Percentiles rank a stretch among this genome's conserved stretches.
These are phyloP conservation scores for Anisodus tanguticus DNA, from an alignment of 257 asterid genomes.

Conservation along the genomic window DNA sequence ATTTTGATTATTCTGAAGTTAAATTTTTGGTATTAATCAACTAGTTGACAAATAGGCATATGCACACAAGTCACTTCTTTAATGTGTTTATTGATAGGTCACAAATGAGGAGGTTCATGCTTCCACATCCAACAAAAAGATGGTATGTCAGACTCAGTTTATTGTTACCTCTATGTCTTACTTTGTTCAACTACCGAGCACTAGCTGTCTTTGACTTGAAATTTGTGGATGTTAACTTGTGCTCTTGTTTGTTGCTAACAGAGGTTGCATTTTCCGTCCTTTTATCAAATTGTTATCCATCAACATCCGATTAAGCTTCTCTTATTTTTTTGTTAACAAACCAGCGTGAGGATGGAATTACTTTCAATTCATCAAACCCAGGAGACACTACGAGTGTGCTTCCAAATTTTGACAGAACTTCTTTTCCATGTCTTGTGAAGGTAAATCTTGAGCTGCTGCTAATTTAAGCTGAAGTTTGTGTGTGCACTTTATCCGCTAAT, in stretches of 20 bases:
- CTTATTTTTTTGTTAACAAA: constrained; percentile 16
- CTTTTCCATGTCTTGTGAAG: constrained; percentile 81
- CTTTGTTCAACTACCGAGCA: neutral
- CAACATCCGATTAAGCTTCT: neutral
- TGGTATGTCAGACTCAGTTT: constrained; percentile 54
- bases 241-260: neutral
- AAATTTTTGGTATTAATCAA: neutral
- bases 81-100: constrained; percentile 44
- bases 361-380: constrained; percentile 41
- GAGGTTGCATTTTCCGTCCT: constrained; percentile 5
- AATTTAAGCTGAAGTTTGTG: neutral
- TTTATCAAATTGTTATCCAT: neutral
- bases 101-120: constrained; percentile 49
- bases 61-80: neutral
- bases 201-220: constrained; percentile 1
- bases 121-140: constrained; percentile 64
- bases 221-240: constrained; percentile 1
- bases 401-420: constrained; percentile 46
- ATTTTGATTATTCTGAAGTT: constrained; percentile 10
- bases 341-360: constrained; percentile 63
- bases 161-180: constrained; percentile 4
- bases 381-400: constrained; percentile 35
- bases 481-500: neutral
- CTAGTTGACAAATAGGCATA: neutral
- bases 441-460: constrained; percentile 42